These are phyloP conservation scores for Yamadazyma olivae DNA, from an alignment of 805 yeast species.

Conservation along the genomic window DNA sequence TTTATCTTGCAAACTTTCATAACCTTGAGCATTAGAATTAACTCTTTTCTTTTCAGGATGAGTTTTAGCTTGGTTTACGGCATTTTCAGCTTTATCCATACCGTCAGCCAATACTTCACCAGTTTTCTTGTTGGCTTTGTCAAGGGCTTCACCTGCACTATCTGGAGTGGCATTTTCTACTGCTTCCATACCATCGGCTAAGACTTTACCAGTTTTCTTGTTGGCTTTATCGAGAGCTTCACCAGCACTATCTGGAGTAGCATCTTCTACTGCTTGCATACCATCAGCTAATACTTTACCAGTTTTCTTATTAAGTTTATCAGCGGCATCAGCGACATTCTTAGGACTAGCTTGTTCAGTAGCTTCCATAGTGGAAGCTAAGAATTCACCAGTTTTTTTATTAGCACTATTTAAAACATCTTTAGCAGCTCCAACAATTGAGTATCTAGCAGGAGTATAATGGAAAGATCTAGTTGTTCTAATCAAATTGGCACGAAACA, in stretches of 20 bases:
- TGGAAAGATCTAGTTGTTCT: constrained; percentile 9
- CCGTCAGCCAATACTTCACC: constrained; percentile 20
- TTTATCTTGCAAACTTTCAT: constrained; percentile 40
- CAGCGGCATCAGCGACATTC: constrained; percentile 19
- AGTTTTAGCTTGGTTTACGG: constrained; percentile 6
- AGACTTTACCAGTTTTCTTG: constrained; percentile 39
- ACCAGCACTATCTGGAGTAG: constrained; percentile 1
- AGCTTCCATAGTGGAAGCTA: constrained; percentile 37
- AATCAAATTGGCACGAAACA: constrained; percentile 7
- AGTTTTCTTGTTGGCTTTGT: constrained; percentile 18
- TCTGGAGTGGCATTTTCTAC: constrained; percentile 26
- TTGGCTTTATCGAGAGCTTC: constrained; percentile 16
- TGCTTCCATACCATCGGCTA: constrained; percentile 38
- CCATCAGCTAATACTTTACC: constrained; percentile 21
- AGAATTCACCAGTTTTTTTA: constrained; percentile 39
- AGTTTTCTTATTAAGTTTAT: constrained; percentile 22
- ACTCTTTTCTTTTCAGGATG: constrained; percentile 19
- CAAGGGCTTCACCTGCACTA: neutral
- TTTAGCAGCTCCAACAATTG: constrained; percentile 34
- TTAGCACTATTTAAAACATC: constrained; percentile 28
- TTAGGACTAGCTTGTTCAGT: constrained; percentile 27
- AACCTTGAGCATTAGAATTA: constrained; percentile 29
- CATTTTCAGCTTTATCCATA: constrained; percentile 15
- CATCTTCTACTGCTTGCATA: constrained; percentile 15
- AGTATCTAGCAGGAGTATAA: constrained; percentile 10